These are phyloP conservation scores for Aspergillus clavatus DNA, from an alignment of 2,329 filamentous ascomycete species.

Conservation along the genomic window DNA sequence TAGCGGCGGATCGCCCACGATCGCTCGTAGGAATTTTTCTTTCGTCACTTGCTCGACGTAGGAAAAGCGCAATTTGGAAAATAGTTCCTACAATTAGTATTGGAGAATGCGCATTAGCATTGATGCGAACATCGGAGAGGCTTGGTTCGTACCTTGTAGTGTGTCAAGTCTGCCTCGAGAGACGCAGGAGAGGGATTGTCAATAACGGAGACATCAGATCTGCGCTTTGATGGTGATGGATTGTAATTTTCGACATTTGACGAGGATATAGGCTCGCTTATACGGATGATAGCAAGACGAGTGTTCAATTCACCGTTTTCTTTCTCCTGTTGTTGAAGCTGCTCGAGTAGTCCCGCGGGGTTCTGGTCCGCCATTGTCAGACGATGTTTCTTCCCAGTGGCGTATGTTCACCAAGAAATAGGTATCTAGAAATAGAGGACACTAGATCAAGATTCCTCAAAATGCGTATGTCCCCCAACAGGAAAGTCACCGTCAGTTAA, in stretches of 20 bases:
- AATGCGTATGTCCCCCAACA: background rate
- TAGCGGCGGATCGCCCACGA: slow-evolving; percentile 83
- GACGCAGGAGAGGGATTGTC: slow-evolving; percentile 68
- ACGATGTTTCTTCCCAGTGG: background rate
- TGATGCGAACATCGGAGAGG: no score
- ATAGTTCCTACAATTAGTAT: slow-evolving; percentile 84
- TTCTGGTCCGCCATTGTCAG: slow-evolving; percentile 17
- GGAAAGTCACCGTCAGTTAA: background rate
- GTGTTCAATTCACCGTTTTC: slow-evolving; percentile 46
- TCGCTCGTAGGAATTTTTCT: slow-evolving; percentile 91
- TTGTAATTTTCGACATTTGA: slow-evolving; percentile 21
- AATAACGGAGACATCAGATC: slow-evolving; percentile 67
- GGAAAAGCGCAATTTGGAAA: slow-evolving; percentile 91
- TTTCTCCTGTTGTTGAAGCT: slow-evolving; percentile 45
- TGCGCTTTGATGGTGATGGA: slow-evolving; percentile 47
- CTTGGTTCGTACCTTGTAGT: slow-evolving; percentile 68
- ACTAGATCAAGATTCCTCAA: no score
- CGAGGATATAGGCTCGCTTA: slow-evolving; percentile 68
- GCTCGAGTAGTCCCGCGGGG: slow-evolving; percentile 24
- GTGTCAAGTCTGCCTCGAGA: slow-evolving; percentile 74
- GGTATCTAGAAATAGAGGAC: no score
- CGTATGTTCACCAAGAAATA: no score
- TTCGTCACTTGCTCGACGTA: slow-evolving; percentile 99
- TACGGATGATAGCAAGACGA: slow-evolving; percentile 64
- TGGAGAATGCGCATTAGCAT: no score